Evolutionary conservation across 495 filamentous ascomycete species (phyloP).

Genomic region (Aspergillus ellipticus): DNA sequence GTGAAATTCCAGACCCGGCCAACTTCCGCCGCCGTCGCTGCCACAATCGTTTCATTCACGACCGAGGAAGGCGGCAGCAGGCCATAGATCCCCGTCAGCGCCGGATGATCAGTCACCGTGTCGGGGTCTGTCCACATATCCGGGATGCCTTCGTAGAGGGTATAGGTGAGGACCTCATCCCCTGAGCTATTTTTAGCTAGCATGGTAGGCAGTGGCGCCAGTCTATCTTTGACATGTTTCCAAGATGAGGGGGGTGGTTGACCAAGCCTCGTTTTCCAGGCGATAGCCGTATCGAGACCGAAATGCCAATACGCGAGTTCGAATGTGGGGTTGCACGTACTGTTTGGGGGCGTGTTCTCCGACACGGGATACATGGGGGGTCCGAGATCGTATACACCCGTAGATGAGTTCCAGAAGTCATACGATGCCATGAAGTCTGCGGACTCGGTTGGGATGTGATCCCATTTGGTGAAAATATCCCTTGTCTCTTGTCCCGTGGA

Average conservation of each 20-base stretch:
- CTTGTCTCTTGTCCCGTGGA: not conserved
- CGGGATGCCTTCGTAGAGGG: slow-evolving; percentile 15
- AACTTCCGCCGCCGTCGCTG: slow-evolving; percentile 8
- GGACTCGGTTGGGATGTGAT: slow-evolving; percentile 5
- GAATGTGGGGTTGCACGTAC: slow-evolving; percentile 16
- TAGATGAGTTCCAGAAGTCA: slow-evolving; percentile 19
- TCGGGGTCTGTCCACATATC: slow-evolving; percentile 16
- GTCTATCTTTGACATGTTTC: slow-evolving; percentile 13
- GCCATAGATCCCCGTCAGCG: slow-evolving; percentile 12
- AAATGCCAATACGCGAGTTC: slow-evolving; percentile 20
- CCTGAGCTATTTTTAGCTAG: not conserved
- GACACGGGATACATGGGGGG: slow-evolving; percentile 19
- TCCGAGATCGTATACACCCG: slow-evolving; percentile 16
- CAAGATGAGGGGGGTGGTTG: slow-evolving; percentile 3
- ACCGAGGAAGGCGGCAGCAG: slow-evolving; percentile 11
- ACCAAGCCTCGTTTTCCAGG: slow-evolving; percentile 14
- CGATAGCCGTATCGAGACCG: slow-evolving; percentile 10
- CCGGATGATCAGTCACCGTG: slow-evolving; percentile 13
- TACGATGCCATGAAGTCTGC: slow-evolving; percentile 18
- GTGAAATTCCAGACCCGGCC: slow-evolving; percentile 11
- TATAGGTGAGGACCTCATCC: slow-evolving; percentile 9
- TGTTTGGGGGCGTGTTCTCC: slow-evolving; percentile 18
- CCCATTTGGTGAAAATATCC: slow-evolving; percentile 11
- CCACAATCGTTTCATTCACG: slow-evolving; percentile 7
- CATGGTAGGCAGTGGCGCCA: slow-evolving; percentile 14